Evolutionary conservation across 495 filamentous ascomycete genomes (phyloP).

Genomic region (Hyaloscypha bicolor): DNA sequence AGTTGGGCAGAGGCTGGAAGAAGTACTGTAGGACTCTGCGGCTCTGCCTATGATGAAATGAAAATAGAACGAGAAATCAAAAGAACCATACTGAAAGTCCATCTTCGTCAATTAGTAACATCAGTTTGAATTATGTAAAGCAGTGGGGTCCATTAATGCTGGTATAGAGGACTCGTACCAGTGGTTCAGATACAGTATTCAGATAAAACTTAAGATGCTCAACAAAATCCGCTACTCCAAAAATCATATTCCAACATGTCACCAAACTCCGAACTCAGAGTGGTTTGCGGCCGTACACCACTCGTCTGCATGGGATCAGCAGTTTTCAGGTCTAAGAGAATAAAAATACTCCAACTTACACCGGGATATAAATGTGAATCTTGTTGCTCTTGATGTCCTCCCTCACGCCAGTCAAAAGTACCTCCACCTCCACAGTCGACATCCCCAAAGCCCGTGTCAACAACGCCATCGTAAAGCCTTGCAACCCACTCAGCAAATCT

Average conservation of each 20-base stretch:
- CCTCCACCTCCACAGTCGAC: constrained; percentile 51
- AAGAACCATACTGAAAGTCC: too few species aligned
- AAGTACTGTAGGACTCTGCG: too few species aligned
- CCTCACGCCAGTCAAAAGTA: constrained; percentile 53
- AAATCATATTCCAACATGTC: neutral
- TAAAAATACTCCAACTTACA: constrained; percentile 37
- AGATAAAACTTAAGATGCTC: neutral
- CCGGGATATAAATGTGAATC: constrained; percentile 49
- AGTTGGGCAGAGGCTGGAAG: too few species aligned
- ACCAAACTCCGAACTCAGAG: neutral
- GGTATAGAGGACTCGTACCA: neutral
- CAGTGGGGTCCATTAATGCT: too few species aligned
- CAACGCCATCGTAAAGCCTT: constrained; percentile 51
- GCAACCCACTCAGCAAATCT: constrained; percentile 42
- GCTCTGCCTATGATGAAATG: too few species aligned
- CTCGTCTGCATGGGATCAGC: constrained; percentile 5
- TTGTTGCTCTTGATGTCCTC: constrained; percentile 52
- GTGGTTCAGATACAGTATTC: neutral
- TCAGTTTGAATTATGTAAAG: too few species aligned
- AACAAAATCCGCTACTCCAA: neutral
- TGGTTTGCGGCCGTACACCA: constrained; percentile 29
- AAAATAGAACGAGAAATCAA: too few species aligned
- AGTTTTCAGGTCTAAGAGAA: neutral
- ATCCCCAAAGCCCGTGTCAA: constrained; percentile 56
- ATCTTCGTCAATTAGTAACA: too few species aligned